Evolutionary conservation across 2,329 filamentous ascomycete species (phyloP), one percentile per base, ranked within the genome.

Genomic region (Trichoderma koningii): DNA sequence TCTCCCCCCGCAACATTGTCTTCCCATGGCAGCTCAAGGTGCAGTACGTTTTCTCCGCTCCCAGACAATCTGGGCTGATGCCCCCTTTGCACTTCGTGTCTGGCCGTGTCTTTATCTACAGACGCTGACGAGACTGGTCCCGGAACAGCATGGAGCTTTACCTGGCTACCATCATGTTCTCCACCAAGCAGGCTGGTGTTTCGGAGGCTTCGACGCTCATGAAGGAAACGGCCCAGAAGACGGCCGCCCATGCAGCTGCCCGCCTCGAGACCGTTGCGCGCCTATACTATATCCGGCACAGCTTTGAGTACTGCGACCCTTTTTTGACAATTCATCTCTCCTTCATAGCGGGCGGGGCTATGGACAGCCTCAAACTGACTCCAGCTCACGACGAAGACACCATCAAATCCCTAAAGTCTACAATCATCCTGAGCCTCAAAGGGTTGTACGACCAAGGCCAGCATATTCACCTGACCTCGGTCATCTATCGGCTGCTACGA

Each of bases 201-300:
- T 47, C 60, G 12, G 28, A 19, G 15, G 21, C 41, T 10, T 55
- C 60, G 23, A 48, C 19, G 21, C 15, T 63, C 17, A 48, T 55
- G 3, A 63, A 55, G 14, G 52, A 55, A 38, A 63, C 60, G 12
- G 60, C 51, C 5, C 15, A 48, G 19, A 56, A 41, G 14, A 61
- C 48, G 72, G 60, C 59, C 17, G 30, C 53, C 14, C 61, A 65
- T 41, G 70, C 74, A 4, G 66, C 68, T n/a, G 68, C 69, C 21
- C 68, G 71, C 30, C 68, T 75, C 14, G 74, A 77, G 65, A 77
- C 75, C 2, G 55, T 76, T 5, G 34, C 74, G 3, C 74, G 75
- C 1, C 69, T 77, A 0, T 76, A 77, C 65, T 77, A 74, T 66
- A 71, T 76, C 2, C 72, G 74, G 3, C 74, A 77, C 64, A 73